Evolutionary conservation across 2,329 filamentous ascomycete species (phyloP), one percentile per base, ranked within the genome.

Genomic region (Alternaria sp.): DNA sequence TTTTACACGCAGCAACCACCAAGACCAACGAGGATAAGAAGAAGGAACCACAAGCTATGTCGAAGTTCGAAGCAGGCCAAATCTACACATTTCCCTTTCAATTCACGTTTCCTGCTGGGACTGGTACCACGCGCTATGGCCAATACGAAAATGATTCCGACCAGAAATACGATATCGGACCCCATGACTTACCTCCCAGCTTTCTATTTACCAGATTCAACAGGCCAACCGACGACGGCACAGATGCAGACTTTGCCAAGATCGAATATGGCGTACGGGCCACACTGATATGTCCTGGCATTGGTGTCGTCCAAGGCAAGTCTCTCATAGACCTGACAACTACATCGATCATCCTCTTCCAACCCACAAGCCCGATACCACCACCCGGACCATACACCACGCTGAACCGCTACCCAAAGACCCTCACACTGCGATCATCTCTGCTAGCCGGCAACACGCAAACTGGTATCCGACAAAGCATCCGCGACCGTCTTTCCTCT

Each of bases 111-210:
- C 72, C 72, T 2, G 48, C 57, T 44, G 61, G 65, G 8, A 71
- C 69, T 2, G 44, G 56, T 5, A 60, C 63, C 46, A 61, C 59
- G 18, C 55, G 71, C 3, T 18, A 54, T 20, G 62, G 56, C 2
- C 61, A 61, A 24, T 74, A 74, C 57, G 57, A 69, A 41, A 8
- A 64, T 7, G 57, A 66, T 16, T 36, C 16, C 3, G 65, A 69
- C 18, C 22, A 46, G 14, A 59, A 60, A 3, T 74, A 59, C 59
- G 68, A 59, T 0, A 54, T 64, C 1, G 34, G 43, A 11, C 69
- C 66, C 1, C 72, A 74, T 38, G 14, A 58, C n/a, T 58, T 74
- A 3, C 72, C 72, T 2, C 72, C 72, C 5, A 69, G 58, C 2
- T 73, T 74, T 48, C 43, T 61, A 5, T 51, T 51, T 28, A 66